These are phyloP conservation scores for Ogataea pilisensis DNA, from an alignment of 805 yeast species.

Conservation along the genomic window DNA sequence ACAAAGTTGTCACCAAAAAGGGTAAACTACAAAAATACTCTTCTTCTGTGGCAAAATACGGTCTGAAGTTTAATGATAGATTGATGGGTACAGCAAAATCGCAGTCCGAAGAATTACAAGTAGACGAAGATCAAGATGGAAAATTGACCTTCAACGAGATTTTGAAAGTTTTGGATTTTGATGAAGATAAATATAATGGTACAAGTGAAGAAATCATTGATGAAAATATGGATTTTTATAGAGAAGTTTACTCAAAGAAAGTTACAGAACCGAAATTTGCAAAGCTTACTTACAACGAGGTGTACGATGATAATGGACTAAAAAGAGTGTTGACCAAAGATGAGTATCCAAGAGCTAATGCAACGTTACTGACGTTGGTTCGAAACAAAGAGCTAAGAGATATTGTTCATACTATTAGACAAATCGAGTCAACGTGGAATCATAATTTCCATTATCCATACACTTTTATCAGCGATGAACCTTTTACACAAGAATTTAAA, in stretches of 20 bases:
- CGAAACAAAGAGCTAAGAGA: conserved; percentile 60
- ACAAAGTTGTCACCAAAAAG: conserved; percentile 2
- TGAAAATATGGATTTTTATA: conserved; percentile 32
- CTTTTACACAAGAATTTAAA: conserved; percentile 74
- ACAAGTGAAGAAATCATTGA: conserved; percentile 28
- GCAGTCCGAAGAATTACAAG: conserved; percentile 8
- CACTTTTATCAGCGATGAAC: conserved; percentile 86
- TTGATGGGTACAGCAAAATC: conserved; percentile 23
- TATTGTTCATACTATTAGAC: conserved; percentile 52
- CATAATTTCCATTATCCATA: conserved; percentile 79
- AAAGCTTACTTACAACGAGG: conserved; percentile 29
- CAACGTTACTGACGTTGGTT: conserved; percentile 74
- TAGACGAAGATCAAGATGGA: conserved; percentile 20
- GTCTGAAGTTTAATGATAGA: conserved; percentile 27
- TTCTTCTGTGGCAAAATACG: conserved; percentile 21
- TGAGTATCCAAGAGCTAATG: conserved; percentile 50
- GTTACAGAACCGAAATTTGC: conserved; percentile 32
- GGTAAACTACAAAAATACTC: conserved; percentile 18
- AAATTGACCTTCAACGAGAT: conserved; percentile 25
- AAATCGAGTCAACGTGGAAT: conserved; percentile 71
- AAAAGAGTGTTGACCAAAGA: conserved; percentile 25
- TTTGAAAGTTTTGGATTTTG: conserved; percentile 22
- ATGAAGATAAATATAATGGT: conserved; percentile 15
- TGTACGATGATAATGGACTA: conserved; percentile 24
- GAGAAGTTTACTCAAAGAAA: conserved; percentile 31